Conservation (phyloP, 2,329 filamentous ascomycete genomes). For the Claviceps pusilla region DNA sequence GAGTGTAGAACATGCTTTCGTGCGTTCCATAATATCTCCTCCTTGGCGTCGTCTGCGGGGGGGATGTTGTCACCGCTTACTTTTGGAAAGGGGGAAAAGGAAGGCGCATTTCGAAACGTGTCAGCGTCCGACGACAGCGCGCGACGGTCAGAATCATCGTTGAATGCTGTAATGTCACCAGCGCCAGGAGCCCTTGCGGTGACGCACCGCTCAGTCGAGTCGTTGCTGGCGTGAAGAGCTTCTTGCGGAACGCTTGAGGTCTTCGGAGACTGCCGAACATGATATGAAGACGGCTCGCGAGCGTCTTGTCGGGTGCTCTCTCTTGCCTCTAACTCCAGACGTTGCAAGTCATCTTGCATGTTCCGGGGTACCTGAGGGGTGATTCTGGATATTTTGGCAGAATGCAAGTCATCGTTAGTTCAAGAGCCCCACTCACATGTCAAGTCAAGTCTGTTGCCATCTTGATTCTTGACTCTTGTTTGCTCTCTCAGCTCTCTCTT, state of each 20-base stretch:
- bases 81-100: slow-evolving; percentile 84
- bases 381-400: slow-evolving; percentile 41
- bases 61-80: slow-evolving; percentile 78
- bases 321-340: slow-evolving; percentile 70
- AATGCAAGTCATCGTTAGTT: slow-evolving; percentile 21
- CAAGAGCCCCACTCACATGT: slow-evolving; percentile 14
- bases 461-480: neutral
- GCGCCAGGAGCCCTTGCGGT: slow-evolving; percentile 18
- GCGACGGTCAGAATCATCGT: slow-evolving; percentile 23
- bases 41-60: slow-evolving; percentile 85
- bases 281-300: slow-evolving; percentile 18
- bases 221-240: slow-evolving; percentile 3
- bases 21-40: slow-evolving; percentile 73
- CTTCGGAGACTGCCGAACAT: slow-evolving; percentile 29
- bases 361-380: slow-evolving; percentile 93
- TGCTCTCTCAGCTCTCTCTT: neutral
- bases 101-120: slow-evolving; percentile 47
- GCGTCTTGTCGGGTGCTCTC: slow-evolving; percentile 23
- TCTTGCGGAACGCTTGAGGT: slow-evolving; percentile 25
- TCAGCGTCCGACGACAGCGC: slow-evolving; percentile 22
- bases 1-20: slow-evolving; percentile 75
- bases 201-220: slow-evolving; percentile 2
- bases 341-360: slow-evolving; percentile 86
- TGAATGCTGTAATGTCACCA: slow-evolving; percentile 24
- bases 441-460: neutral